Evolutionary conservation across 495 filamentous ascomycete genomes (phyloP).

Genomic region (Penicillium parvum): DNA sequence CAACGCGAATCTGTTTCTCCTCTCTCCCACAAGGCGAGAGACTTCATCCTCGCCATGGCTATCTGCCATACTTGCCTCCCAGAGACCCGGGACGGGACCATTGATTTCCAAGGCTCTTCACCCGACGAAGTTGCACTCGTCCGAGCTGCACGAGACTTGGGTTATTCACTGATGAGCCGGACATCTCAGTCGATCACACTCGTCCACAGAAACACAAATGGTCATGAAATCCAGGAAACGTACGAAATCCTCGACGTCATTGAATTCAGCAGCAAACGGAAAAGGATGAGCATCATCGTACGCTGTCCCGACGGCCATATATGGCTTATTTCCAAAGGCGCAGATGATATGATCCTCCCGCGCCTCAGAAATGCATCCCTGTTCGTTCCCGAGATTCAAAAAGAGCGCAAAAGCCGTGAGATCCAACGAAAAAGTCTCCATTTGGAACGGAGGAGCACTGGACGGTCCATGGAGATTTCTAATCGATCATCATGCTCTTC

Average conservation of each 20-base stretch:
- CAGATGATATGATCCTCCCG: background rate
- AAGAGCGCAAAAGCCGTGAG: background rate
- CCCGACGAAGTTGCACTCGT: background rate
- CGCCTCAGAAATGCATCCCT: background rate
- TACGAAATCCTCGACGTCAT: background rate
- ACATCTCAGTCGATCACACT: background rate
- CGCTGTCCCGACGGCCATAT: background rate
- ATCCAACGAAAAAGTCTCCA: background rate
- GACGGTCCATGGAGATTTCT: background rate
- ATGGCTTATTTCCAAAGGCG: background rate
- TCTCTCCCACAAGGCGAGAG: background rate
- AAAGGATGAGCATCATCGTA: background rate
- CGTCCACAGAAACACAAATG: background rate
- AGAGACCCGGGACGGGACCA: background rate
- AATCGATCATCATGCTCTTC: background rate
- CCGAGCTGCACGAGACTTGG: background rate
- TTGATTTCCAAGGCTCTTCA: background rate
- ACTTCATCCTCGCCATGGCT: background rate
- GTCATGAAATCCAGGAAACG: background rate
- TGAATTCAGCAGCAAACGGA: background rate
- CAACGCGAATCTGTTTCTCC: background rate
- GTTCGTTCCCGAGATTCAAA: background rate
- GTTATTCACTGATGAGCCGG: background rate
- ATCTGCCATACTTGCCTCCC: background rate
- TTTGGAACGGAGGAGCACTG: background rate